These are phyloP conservation scores for Byssothecium circinans DNA, from an alignment of 2,329 filamentous ascomycete genomes.

Conservation along the genomic window DNA sequence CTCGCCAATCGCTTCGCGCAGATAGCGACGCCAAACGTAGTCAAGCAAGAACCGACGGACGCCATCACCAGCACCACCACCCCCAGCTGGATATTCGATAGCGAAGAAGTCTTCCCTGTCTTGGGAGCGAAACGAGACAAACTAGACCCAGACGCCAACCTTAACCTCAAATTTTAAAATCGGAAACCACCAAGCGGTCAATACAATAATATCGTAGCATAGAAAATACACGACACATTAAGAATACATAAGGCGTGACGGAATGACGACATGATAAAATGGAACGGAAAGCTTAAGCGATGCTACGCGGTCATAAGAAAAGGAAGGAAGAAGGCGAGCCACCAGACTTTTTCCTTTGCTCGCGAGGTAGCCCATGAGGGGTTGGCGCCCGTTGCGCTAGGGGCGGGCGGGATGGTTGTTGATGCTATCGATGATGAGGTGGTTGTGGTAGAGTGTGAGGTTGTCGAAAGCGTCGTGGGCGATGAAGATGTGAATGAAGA, in stretches of 20 bases:
- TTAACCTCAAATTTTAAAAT: neutral
- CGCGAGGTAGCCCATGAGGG: slow-evolving; percentile 1
- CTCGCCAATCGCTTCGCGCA: no score
- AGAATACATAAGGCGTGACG: neutral
- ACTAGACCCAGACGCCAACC: no score
- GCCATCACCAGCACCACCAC: no score
- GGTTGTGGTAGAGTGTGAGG: slow-evolving; percentile 8
- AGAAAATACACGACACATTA: slow-evolving; percentile 17
- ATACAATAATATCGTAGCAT: neutral
- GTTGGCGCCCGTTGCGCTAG: slow-evolving; percentile 20
- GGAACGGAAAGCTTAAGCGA: neutral
- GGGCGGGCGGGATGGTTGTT: slow-evolving; percentile 31
- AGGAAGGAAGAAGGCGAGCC: slow-evolving; percentile 30
- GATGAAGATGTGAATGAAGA: slow-evolving; percentile 1
- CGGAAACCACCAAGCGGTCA: neutral
- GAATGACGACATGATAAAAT: neutral
- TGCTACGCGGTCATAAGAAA: slow-evolving; percentile 14
- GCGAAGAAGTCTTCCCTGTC: no score
- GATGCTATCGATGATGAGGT: slow-evolving; percentile 12
- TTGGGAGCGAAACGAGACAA: no score
- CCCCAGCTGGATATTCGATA: no score
- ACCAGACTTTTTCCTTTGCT: slow-evolving; percentile 34
- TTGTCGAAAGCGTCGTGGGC: neutral
- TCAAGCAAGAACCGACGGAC: no score
- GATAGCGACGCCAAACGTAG: no score